phyloP scores from a whole-genome alignment of 108 stramenopile species.

The Fistulifera solaris region DNA sequence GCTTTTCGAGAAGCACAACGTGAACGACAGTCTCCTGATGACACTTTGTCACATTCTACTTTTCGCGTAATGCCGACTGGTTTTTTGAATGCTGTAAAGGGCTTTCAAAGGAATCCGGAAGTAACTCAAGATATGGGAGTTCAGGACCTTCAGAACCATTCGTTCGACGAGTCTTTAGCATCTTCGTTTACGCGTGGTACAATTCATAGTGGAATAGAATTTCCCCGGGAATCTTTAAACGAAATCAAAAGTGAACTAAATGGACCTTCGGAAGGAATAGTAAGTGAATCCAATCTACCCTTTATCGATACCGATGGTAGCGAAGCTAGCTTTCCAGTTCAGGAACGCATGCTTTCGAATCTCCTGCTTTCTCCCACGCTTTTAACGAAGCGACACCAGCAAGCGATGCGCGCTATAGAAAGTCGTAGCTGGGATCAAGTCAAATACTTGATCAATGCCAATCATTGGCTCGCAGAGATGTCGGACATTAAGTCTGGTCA shows the following conservation, averaged over 20 bases:
- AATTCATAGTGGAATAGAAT: background rate
- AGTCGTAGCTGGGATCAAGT: conserved; percentile 70
- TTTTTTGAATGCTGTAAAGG: conserved; percentile 25
- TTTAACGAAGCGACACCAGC: conserved; percentile 65
- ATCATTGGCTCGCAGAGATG: conserved; percentile 84
- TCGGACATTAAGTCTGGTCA: conserved; percentile 73
- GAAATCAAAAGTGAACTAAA: background rate
- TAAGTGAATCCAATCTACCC: conserved; percentile 11
- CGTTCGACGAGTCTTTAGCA: background rate
- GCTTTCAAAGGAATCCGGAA: background rate
- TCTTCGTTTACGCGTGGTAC: background rate
- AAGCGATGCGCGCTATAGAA: conserved; percentile 73
- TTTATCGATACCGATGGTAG: conserved; percentile 74
- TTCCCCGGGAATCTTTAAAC: background rate
- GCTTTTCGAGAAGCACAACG: conserved; percentile 29
- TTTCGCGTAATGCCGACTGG: conserved; percentile 28
- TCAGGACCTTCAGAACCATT: background rate
- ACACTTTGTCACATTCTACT: conserved; percentile 24
- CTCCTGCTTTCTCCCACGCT: conserved; percentile 73
- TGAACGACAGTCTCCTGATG: conserved; percentile 12
- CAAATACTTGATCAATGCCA: conserved; percentile 60
- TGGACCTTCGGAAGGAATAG: conserved; percentile 9
- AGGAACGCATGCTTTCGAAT: conserved; percentile 30
- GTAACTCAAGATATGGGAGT: background rate
- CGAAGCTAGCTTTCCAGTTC: conserved; percentile 11